Conservation (phyloP, 1,139 yeast species). For the Maudiozyma humilis region DNA sequence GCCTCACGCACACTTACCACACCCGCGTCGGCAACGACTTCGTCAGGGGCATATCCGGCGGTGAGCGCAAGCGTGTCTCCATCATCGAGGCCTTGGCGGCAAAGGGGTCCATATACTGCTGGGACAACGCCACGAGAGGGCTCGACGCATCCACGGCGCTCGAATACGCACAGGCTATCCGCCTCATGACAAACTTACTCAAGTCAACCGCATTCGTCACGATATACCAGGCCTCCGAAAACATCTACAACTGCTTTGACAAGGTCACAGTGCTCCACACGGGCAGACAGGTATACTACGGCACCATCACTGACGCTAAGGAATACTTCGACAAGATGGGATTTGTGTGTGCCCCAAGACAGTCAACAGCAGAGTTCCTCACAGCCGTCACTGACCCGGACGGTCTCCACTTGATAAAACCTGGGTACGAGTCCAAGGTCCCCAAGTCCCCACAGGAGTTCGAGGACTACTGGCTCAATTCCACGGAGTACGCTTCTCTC, state of each 20-base stretch:
- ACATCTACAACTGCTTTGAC: conserved; percentile 41
- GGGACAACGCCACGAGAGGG: conserved; percentile 61
- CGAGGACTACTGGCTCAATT: conserved; percentile 54
- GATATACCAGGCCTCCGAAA: conserved; percentile 42
- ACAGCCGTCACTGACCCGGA: conserved; percentile 48
- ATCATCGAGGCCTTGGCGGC: conserved; percentile 54
- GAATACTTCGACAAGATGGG: conserved; percentile 42
- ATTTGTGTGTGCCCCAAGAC: conserved; percentile 46
- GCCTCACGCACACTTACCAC: conserved; percentile 56
- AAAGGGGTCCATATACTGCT: conserved; percentile 45
- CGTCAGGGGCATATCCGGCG: conserved; percentile 76
- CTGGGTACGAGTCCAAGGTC: conserved; percentile 50
- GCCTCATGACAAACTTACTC: conserved; percentile 34
- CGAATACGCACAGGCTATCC: conserved; percentile 39
- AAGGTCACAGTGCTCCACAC: conserved; percentile 38
- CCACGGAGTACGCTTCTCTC: conserved; percentile 40
- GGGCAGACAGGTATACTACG: conserved; percentile 41
- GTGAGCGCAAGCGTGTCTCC: conserved; percentile 77
- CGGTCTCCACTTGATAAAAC: conserved; percentile 30
- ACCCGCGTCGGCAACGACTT: conserved; percentile 66
- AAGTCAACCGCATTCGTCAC: conserved; percentile 39
- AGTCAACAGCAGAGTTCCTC: conserved; percentile 49
- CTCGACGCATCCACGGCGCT: conserved; percentile 52
- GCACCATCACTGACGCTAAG: conserved; percentile 37
- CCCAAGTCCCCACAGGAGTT: conserved; percentile 68